Conservation (phyloP, 306 rosid species). For the Psophocarpus tetragonolobus region DNA sequence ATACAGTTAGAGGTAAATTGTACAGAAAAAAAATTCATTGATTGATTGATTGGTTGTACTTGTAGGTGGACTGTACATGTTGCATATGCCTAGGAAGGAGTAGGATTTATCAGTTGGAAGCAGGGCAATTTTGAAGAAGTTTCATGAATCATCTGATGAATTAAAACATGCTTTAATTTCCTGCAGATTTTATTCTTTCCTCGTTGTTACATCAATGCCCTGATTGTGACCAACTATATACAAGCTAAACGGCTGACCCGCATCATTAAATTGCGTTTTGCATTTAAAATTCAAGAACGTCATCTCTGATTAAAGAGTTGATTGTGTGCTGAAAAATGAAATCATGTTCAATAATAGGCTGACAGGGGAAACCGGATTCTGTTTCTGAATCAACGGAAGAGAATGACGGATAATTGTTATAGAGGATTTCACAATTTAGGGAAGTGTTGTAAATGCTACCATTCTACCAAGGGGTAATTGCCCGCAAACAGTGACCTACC, state of each 20-base stretch:
- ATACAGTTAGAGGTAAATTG: slow-evolving; percentile 46
- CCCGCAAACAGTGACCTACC: background rate
- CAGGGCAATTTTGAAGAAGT: slow-evolving; percentile 23
- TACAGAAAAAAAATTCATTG: slow-evolving; percentile 72
- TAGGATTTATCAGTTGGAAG: slow-evolving; percentile 37
- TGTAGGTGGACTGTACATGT: slow-evolving; percentile 48
- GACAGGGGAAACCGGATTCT: background rate
- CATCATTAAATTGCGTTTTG: slow-evolving; percentile 11
- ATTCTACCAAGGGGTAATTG: background rate
- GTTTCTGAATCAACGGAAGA: background rate
- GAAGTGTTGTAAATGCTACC: background rate
- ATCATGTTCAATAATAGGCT: background rate
- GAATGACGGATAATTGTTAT: background rate
- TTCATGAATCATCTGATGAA: slow-evolving; percentile 28
- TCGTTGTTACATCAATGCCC: background rate
- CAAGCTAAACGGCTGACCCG: background rate
- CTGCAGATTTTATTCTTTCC: slow-evolving; percentile 1
- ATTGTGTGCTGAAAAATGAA: background rate
- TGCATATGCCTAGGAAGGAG: slow-evolving; percentile 45
- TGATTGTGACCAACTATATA: background rate
- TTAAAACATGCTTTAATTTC: slow-evolving; percentile 31
- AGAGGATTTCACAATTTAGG: background rate
- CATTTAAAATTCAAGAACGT: background rate
- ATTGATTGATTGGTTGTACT: slow-evolving; percentile 63
- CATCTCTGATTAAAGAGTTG: background rate